These are phyloP conservation scores for Gypsophila paniculata DNA, from an alignment of 179 eudicot species.

Conservation along the genomic window DNA sequence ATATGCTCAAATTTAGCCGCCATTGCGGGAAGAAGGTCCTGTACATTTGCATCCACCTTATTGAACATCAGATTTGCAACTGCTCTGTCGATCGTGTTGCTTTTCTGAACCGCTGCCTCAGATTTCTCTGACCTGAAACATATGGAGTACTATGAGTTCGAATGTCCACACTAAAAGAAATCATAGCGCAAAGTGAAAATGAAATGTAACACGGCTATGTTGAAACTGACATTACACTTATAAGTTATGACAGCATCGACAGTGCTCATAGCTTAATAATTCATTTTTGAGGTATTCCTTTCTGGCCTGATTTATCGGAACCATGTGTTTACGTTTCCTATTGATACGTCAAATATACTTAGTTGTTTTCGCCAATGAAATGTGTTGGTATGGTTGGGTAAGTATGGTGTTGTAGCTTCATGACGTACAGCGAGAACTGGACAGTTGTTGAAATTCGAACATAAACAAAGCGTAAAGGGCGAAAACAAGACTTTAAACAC, in stretches of 20 bases:
- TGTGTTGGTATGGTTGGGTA: neutral
- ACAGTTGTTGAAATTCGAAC: neutral
- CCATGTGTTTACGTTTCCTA: no score
- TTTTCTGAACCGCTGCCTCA: slow-evolving; percentile 36
- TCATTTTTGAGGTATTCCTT: no score
- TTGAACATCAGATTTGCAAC: slow-evolving; percentile 65
- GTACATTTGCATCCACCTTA: slow-evolving; percentile 32
- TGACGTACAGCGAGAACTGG: neutral
- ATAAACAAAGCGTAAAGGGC: neutral
- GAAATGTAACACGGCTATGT: no score
- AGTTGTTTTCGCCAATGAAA: neutral
- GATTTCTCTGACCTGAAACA: slow-evolving; percentile 39
- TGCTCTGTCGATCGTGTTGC: slow-evolving; percentile 63
- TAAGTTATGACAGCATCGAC: no score
- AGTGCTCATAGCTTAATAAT: no score
- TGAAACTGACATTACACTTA: no score
- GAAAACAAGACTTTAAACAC: neutral
- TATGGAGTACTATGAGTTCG: neutral
- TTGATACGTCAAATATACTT: neutral
- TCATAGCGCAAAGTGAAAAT: no score
- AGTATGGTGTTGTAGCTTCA: neutral
- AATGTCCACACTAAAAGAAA: neutral
- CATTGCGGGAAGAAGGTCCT: slow-evolving; percentile 26
- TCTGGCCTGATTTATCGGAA: no score
- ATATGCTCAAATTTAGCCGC: slow-evolving; percentile 19